Percentiles rank a stretch among this genome's conserved stretches.
Evolutionary conservation across 2,329 filamentous ascomycete species (phyloP).

Genomic region (Orbilia javanica): DNA sequence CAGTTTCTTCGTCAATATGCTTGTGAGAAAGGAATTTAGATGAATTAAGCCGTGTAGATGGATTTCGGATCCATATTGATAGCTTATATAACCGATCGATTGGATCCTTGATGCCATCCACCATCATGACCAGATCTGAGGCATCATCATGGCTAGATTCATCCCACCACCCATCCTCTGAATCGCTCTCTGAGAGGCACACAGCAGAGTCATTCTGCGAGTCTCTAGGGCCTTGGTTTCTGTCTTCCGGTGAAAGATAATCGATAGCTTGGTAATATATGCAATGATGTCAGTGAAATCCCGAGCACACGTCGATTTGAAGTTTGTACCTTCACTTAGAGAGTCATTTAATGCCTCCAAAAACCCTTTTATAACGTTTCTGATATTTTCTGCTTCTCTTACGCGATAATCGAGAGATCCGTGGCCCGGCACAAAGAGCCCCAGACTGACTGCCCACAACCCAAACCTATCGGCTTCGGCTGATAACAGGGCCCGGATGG

Average conservation of each 20-base stretch:
- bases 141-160: slow-evolving; percentile 16
- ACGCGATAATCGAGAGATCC: slow-evolving; percentile 55
- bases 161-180: slow-evolving; percentile 32
- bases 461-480: slow-evolving; percentile 46
- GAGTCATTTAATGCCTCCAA: slow-evolving; percentile 25
- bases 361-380: slow-evolving; percentile 18
- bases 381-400: slow-evolving; percentile 42
- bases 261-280: slow-evolving; percentile 30
- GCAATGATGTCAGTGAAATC: background rate
- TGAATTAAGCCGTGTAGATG: slow-evolving; percentile 36
- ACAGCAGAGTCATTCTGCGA: background rate
- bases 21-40: slow-evolving; percentile 33
- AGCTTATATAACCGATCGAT: slow-evolving; percentile 52
- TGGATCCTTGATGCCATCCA: slow-evolving; percentile 41
- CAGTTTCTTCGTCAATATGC: slow-evolving; percentile 39
- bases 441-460: slow-evolving; percentile 48
- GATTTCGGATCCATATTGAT: slow-evolving; percentile 42
- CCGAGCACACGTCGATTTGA: background rate
- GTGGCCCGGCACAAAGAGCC: slow-evolving; percentile 51
- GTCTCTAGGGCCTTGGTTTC: background rate
- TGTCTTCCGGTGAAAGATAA: background rate
- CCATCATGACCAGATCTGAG: slow-evolving; percentile 31
- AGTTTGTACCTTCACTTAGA: slow-evolving; percentile 32
- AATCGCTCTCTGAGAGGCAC: background rate
- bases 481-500: slow-evolving; percentile 12